phyloP scores from a whole-genome alignment of 75 land plant genomes.

The Chamaecyparis obtusa region DNA sequence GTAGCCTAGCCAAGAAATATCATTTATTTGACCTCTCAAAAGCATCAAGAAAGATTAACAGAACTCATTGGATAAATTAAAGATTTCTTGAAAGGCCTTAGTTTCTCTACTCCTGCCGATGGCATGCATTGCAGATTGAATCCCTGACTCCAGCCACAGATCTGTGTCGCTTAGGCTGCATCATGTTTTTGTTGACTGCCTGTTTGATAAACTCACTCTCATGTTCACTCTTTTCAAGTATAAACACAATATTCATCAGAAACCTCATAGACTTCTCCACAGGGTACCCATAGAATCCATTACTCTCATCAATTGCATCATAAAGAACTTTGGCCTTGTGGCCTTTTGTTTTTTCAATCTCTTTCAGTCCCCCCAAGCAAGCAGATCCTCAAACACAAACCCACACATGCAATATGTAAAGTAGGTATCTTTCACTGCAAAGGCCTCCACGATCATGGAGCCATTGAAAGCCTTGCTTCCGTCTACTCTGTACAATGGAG shows the following conservation, averaged over 20 bases:
- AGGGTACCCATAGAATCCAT: slow-evolving; percentile 80
- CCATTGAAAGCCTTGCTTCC: no score
- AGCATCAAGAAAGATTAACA: background rate
- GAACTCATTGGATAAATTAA: background rate
- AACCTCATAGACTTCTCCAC: slow-evolving; percentile 91
- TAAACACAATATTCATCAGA: slow-evolving; percentile 91
- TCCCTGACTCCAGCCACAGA: slow-evolving; percentile 98
- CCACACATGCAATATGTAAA: slow-evolving; percentile 87
- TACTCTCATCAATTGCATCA: slow-evolving; percentile 81
- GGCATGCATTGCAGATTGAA: slow-evolving; percentile 99
- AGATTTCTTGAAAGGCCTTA: slow-evolving; percentile 91
- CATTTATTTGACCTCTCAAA: background rate
- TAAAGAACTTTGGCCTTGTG: slow-evolving; percentile 80
- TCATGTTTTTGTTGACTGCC: background rate
- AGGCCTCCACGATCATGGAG: no score
- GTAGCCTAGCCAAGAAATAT: background rate
- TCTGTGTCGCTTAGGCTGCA: slow-evolving; percentile 92
- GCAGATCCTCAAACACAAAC: slow-evolving; percentile 82
- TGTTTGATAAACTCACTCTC: background rate
- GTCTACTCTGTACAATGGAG: no score
- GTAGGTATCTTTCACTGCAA: slow-evolving; percentile 26
- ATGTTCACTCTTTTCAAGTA: no score
- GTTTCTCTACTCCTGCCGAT: slow-evolving; percentile 84
- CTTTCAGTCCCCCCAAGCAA: slow-evolving; percentile 77
- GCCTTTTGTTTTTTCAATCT: slow-evolving; percentile 74